Base-by-base conservation (phyloP, 2,329 filamentous ascomycete species). In the Escovopsis sp. region DNA sequence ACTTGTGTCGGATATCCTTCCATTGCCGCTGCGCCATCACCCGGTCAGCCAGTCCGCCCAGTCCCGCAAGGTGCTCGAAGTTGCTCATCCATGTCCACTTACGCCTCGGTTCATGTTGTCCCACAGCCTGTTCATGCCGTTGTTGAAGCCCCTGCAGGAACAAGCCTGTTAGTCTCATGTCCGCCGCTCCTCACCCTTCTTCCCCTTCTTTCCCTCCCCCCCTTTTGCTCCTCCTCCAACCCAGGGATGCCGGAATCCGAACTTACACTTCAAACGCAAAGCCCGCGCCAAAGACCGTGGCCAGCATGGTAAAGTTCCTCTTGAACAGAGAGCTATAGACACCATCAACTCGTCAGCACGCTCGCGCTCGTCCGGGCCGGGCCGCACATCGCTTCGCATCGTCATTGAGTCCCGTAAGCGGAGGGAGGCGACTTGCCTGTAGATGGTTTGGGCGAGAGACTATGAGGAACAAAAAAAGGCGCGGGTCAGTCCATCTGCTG, bases 1-100 rank as follows among this genome's bases (percentile, higher is more conserved):
- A 98, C 67, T 75, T 81, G 65, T 80, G 70, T 70, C 93, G 89
- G 72, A 98, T 95, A 65, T 98, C 91, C 77, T 95, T 95, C 91
- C 91, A 96, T 93, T 95, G 89, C 59, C 89, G 86, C 89, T 96
- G 51, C 28, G 11, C 8, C 28, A 40, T 41, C 19, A n/a, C 28
- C 36, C 26, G 9, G 49, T 62, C 53, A 63, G 59, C 49, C 4
- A 9, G 51, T 40, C 40, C 34, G 28, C 38, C 39, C 35, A 37
- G 15, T 15, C 15, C 15, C 15, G 15, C 28, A 9, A 32, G 8
- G 7, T 32, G 8, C 28, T 11, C 11, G 2, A 15, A 15, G 15
- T 15, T 36, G 36, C 12, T 18, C 18, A 15, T 34, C 15, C 12
- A 6, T 7, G 28, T 32, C 28, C 26, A 80, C 85, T 59, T 85